Conservation (phyloP, 179 eudicot genomes). For the Sideroxylon spinosum region DNA sequence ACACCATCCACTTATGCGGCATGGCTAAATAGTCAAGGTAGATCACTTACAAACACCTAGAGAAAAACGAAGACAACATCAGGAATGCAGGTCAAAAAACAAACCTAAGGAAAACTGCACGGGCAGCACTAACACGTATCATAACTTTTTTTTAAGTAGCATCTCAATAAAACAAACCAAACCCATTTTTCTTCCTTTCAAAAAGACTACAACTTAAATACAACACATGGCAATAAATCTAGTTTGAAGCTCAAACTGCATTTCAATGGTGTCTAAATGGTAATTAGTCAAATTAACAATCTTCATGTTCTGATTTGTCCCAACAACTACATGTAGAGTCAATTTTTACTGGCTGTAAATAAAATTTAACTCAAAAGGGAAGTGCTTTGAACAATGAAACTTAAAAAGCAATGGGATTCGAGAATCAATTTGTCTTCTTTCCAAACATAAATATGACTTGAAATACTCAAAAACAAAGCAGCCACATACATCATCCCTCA, state of each 20-base stretch:
- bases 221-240: not conserved
- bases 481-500: slow-evolving; percentile 29
- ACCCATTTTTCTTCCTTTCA: not conserved
- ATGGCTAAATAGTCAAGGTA: not conserved
- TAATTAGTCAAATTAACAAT: not conserved
- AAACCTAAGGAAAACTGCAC: not conserved
- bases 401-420: not conserved
- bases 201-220: not conserved
- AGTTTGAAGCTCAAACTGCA: not conserved
- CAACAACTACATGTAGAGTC: not conserved
- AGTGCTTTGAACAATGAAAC: not conserved
- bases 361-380: not conserved
- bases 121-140: not conserved
- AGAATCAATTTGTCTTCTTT: too few relatives aligned
- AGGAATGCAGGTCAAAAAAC: not conserved
- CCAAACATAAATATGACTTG: too few relatives aligned
- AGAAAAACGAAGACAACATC: too few relatives aligned
- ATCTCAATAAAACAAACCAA: not conserved
- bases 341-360: not conserved
- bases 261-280: not conserved
- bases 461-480: not conserved
- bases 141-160: too few relatives aligned
- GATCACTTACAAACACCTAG: too few relatives aligned
- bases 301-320: not conserved
- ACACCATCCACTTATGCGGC: not conserved